A percentile compares a stretch with the other conserved stretches of the same genome.
Evolutionary conservation across 2,329 filamentous ascomycete species (phyloP).

Genomic region (Paecilomyces variotii): DNA sequence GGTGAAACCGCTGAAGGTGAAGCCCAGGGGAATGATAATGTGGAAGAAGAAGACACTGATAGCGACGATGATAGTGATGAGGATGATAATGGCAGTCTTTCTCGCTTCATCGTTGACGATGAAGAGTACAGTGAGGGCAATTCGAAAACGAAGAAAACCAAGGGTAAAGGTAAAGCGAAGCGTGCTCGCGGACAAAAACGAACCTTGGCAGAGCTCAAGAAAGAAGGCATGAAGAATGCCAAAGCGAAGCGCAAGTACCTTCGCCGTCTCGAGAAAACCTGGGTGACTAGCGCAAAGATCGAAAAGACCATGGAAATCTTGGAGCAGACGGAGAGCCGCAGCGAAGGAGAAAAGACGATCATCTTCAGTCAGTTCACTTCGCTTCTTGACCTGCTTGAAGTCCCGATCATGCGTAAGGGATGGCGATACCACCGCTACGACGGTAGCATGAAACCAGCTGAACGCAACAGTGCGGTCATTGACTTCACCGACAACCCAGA

Average conservation of each 20-base stretch:
- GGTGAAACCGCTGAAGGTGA: constrained; percentile 8
- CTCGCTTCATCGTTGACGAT: constrained; percentile 49
- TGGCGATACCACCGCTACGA: constrained; percentile 64
- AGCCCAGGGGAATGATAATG: constrained; percentile 12
- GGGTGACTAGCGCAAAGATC: constrained; percentile 68
- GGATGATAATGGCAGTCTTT: constrained; percentile 34
- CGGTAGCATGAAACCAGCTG: constrained; percentile 60
- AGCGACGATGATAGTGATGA: constrained; percentile 17
- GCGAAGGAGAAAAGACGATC: constrained; percentile 63
- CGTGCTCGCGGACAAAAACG: constrained; percentile 42
- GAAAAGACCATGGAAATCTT: constrained; percentile 61
- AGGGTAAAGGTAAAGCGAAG: constrained; percentile 34
- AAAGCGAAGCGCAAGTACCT: constrained; percentile 63
- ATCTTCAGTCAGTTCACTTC: constrained; percentile 78
- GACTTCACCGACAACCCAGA: constrained; percentile 57
- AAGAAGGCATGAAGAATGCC: constrained; percentile 56
- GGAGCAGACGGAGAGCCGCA: constrained; percentile 38
- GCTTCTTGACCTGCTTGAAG: constrained; percentile 67
- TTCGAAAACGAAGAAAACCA: constrained; percentile 14
- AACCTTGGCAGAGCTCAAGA: constrained; percentile 59
- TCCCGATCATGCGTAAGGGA: constrained; percentile 55
- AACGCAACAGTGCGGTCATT: constrained; percentile 59
- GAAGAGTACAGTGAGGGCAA: constrained; percentile 25
- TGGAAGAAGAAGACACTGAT: constrained; percentile 26
- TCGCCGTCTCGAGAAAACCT: constrained; percentile 58